A percentile compares a stretch with the other conserved stretches of the same genome.
phyloP scores from a whole-genome alignment of 495 filamentous ascomycete species.

The Stereocaulon alpinum region DNA sequence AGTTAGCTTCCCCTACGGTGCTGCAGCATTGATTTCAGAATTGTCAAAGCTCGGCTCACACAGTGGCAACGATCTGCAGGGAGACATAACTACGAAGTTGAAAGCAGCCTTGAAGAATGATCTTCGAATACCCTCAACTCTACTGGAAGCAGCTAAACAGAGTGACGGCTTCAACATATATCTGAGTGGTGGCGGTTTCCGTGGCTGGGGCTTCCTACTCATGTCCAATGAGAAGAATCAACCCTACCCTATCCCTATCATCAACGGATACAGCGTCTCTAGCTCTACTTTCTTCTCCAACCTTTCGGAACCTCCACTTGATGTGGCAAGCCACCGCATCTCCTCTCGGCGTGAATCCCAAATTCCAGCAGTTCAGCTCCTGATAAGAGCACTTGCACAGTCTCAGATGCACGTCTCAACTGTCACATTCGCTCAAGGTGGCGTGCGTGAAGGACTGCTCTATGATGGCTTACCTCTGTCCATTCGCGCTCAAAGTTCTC shows the following conservation, averaged over 20 bases:
- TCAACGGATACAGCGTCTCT: constrained; percentile 66
- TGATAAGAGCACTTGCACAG: constrained; percentile 60
- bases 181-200: constrained; percentile 82
- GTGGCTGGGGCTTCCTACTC: constrained; percentile 81
- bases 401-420: constrained; percentile 45
- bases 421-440: constrained; percentile 75
- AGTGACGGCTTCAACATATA: constrained; percentile 60
- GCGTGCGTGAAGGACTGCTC: constrained; percentile 73
- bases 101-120: constrained; percentile 44
- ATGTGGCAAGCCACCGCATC: constrained; percentile 56
- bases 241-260: constrained; percentile 75
- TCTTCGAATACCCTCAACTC: constrained; percentile 43
- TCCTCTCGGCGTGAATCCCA: constrained; percentile 71
- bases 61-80: constrained; percentile 37
- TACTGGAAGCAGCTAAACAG: constrained; percentile 34
- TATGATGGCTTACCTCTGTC: constrained; percentile 52
- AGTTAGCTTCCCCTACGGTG: constrained; percentile 70
- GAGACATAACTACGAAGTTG: constrained; percentile 50
- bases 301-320: constrained; percentile 28
- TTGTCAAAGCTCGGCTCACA: constrained; percentile 36
- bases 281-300: constrained; percentile 47
- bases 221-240: constrained; percentile 54
- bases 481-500: constrained; percentile 53
- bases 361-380: constrained; percentile 71
- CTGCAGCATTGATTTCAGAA: constrained; percentile 62